Base-by-base conservation (phyloP, 2,329 filamentous ascomycete genomes). In the Aureobasidium sp. region DNA sequence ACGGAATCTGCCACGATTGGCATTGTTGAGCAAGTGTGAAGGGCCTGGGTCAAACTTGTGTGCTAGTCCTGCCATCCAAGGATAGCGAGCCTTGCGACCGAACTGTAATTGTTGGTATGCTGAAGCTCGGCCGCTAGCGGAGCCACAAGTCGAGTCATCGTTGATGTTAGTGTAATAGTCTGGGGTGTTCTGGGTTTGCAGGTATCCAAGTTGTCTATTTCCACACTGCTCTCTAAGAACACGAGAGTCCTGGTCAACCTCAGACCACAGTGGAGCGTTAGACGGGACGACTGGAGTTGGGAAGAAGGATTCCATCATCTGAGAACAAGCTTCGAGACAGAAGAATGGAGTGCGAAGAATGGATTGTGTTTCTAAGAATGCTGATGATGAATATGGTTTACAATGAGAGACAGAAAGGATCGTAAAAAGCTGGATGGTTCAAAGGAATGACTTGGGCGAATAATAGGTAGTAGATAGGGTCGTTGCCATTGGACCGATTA, bases 201-300 rank as follows among this genome's bases (percentile, higher is more conserved):
- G 63, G 59, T 68, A 69, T 5, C 72, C 71, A 48, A 74, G 71
- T 56, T 76, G 72, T 62, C 74, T 71, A 63, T 79, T 78, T 56
- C 69, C 72, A 48, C 73, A 77, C 39, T 75, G 73, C 62, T 78
- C 77, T 60, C 77, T 76, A 27, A 79, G 67, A 9, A 75, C 71
- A 63, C 71, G 67, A 62, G 66, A 63, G 53, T 65, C 63, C 51
- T 64, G 44, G 31, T 51, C 61, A 52, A 66, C 53, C 42, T 63
- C 48, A 39, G 48, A 51, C 58, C 76, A 68, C 44, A 73, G 68
- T 66, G 76, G 74, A 64, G 73, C 74, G 64, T 79, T 78, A 5
- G 75, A 77, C 9, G 75, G 74, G 63, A 78, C 67, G n/a, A 77
- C 71, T 63, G 71, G 72, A 67, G 74, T 71, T 64, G 72, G 72